Evolutionary conservation across 2,329 filamentous ascomycete genomes (phyloP), one percentile per base, ranked within the genome.

Genomic region (Epichloe typhina): DNA sequence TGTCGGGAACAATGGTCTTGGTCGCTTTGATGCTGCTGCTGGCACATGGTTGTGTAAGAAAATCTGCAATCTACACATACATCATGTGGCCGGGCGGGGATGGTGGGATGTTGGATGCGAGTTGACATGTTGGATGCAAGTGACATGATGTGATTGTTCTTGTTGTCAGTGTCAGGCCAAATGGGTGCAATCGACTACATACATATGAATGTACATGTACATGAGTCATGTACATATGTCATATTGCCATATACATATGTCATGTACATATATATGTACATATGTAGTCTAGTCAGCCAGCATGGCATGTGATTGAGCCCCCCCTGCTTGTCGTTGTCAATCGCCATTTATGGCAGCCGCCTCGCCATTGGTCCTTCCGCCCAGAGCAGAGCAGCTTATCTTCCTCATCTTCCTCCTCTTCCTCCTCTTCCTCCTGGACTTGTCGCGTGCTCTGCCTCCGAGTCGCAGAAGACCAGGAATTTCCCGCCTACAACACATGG

Each of bases 1-100:
- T 41, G 23, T 19, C 41, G 40, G 35, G 7, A 3, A 13, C 15
- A 19, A 6, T n/a, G 26, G 4, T 35, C 3, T 35, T 12, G 8
- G 33, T 44, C 46, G 37, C 15, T 26, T 21, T 46, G 46, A 8
- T 52, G 35, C 8, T 45, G 50, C 8, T 45, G 50, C 17, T 33
- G 49, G 35, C 46, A 49, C 50, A 52, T 52, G 46, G 13, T 46
- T 23, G n/a, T 49, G 31, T 44, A 15, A 21, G 15, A 46, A 21
- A 39, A 19, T 36, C 3, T 11, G 31, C 26, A 31, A 9, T 31
- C 8, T 9, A 31, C 8, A 31, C 26, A 31, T 9, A 31, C 8
- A 31, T 9, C 26, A 9, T 3, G 8, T 31, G 8, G 26, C 8
- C 26, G 26, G 26, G 8, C 26, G 4, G 23, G 23, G 23, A 41